Evolutionary conservation across 2,329 filamentous ascomycete genomes (phyloP).

Genomic region (Pyricularia pennisetigena): DNA sequence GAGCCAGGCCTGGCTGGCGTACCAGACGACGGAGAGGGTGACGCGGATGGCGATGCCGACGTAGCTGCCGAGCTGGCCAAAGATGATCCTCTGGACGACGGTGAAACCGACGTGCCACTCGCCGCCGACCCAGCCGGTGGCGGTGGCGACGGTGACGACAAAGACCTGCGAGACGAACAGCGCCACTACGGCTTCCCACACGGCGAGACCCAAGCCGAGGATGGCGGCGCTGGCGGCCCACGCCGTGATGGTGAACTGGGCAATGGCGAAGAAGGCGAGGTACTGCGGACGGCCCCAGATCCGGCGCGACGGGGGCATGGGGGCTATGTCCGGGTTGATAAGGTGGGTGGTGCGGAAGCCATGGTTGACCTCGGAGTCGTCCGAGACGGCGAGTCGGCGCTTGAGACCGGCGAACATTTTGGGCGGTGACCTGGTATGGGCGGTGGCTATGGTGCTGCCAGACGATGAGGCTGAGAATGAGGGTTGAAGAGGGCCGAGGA

Average conservation of each 20-base stretch:
- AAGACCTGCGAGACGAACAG: slow-evolving; percentile 26
- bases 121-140: slow-evolving; percentile 25
- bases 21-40: slow-evolving; percentile 28
- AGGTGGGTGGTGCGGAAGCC: slow-evolving; percentile 4
- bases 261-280: slow-evolving; percentile 1
- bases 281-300: slow-evolving; percentile 6
- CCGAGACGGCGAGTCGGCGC: slow-evolving; percentile 1
- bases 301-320: slow-evolving; percentile 11
- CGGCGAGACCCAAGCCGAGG: slow-evolving; percentile 8
- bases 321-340: slow-evolving; percentile 12
- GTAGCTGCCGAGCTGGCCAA: slow-evolving; percentile 30
- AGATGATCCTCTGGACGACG: slow-evolving; percentile 26
- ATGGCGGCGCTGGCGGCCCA: slow-evolving; percentile 9
- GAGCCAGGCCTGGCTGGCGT: slow-evolving; percentile 22
- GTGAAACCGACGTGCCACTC: slow-evolving; percentile 32
- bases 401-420: neutral
- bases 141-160: slow-evolving; percentile 22
- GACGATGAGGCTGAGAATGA: neutral
- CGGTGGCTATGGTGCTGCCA: neutral
- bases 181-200: slow-evolving; percentile 9
- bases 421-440: neutral
- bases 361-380: neutral
- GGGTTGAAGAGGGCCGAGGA: neutral
- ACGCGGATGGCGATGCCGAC: slow-evolving; percentile 26
- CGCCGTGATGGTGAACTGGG: slow-evolving; percentile 9